phyloP scores from a whole-genome alignment of 2,329 filamentous ascomycete species.

The Verticillium klebahnii region DNA sequence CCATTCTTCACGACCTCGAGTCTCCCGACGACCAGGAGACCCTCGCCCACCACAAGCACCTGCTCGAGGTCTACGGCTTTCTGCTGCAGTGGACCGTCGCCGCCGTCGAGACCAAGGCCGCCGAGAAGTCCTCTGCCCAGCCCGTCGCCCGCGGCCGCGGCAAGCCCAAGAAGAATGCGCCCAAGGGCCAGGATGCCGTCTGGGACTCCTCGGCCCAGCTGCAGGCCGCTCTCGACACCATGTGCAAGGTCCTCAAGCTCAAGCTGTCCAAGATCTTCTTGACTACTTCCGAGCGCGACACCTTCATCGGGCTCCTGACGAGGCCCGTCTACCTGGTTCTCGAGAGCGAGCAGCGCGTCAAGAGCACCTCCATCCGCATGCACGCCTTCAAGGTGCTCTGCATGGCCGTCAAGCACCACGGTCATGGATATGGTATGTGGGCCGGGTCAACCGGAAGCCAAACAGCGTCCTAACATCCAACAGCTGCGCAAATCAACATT shows the following conservation, averaged over 20 bases:
- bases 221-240: slow-evolving; percentile 82
- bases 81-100: slow-evolving; percentile 92
- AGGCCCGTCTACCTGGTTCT: slow-evolving; percentile 89
- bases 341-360: slow-evolving; percentile 89
- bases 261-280: slow-evolving; percentile 91
- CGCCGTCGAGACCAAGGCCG: slow-evolving; percentile 88
- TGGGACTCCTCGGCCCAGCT: slow-evolving; percentile 92
- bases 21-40: slow-evolving; percentile 82
- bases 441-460: slow-evolving; percentile 8
- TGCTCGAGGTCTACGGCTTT: slow-evolving; percentile 92
- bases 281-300: slow-evolving; percentile 93
- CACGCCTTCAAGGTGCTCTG: slow-evolving; percentile 96
- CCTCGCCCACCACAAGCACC: slow-evolving; percentile 79
- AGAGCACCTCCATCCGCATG: slow-evolving; percentile 86
- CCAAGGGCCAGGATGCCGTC: slow-evolving; percentile 61
- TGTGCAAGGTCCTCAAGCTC: slow-evolving; percentile 93
- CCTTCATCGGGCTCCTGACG: slow-evolving; percentile 87
- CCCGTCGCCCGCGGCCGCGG: slow-evolving; percentile 68
- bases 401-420: slow-evolving; percentile 95
- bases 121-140: slow-evolving; percentile 76
- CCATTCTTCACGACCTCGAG: slow-evolving; percentile 80
- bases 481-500: slow-evolving; percentile 93
- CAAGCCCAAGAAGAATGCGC: slow-evolving; percentile 71
- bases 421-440: slow-evolving; percentile 80
- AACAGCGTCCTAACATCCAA: slow-evolving; percentile 19